Evolutionary conservation across 306 rosid genomes (phyloP).

Genomic region (Datisca glomerata): DNA sequence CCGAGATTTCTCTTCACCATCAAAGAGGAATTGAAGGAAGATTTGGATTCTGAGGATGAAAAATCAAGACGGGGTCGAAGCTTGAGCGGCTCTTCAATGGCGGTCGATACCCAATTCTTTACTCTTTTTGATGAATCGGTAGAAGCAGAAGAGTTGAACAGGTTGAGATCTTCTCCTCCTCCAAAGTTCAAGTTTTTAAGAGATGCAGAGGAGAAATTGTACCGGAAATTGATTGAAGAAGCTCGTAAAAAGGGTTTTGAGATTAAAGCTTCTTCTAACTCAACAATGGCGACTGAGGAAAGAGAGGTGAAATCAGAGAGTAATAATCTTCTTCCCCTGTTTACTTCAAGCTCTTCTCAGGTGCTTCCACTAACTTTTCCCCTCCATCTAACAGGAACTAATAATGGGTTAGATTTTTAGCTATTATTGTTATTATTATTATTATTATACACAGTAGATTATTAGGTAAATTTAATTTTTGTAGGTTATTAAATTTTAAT

Average conservation of each 20-base stretch:
- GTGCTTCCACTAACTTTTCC: constrained; percentile 63
- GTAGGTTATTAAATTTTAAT: too few relatives aligned
- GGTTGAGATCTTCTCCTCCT: constrained; percentile 73
- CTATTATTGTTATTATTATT: too few relatives aligned
- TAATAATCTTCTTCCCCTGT: too few relatives aligned
- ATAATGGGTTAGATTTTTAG: too few relatives aligned
- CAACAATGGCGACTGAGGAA: constrained; percentile 8
- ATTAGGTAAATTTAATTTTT: too few relatives aligned
- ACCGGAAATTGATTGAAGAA: constrained; percentile 49
- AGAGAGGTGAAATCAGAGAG: constrained; percentile 20
- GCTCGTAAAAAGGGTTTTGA: constrained; percentile 31
- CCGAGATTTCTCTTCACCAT: constrained; percentile 77
- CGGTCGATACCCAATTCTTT: constrained; percentile 38
- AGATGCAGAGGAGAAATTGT: constrained; percentile 82
- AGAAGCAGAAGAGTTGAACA: constrained; percentile 42
- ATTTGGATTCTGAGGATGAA: constrained; percentile 71
- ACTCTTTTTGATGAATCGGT: constrained; percentile 28
- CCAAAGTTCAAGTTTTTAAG: constrained; percentile 70
- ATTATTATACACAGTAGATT: too few relatives aligned
- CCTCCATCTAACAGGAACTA: too few relatives aligned
- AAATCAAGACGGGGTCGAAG: constrained; percentile 65
- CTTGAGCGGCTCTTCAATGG: constrained; percentile 39
- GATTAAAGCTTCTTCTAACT: constrained; percentile 10
- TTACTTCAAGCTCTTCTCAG: constrained; percentile 54
- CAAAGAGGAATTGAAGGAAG: constrained; percentile 64